Evolutionary conservation across 768 basidiomycete genomes (phyloP).

Genomic region (Tylopilus subfusipes): DNA sequence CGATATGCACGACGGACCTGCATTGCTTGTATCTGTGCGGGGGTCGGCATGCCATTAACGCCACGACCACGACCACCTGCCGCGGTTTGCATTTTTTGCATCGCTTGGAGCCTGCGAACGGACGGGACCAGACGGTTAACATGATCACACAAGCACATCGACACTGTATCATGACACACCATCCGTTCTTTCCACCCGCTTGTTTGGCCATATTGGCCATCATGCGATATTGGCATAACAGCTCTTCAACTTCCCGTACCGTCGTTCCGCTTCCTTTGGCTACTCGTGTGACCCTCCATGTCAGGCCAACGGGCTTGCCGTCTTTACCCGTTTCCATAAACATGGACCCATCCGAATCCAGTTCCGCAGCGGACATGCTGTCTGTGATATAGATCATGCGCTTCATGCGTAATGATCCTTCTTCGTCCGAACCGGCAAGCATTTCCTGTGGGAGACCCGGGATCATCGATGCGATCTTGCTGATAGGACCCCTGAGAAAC

Average conservation of each 20-base stretch:
- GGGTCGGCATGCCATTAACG: conserved; percentile 84
- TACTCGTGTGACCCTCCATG: conserved; percentile 86
- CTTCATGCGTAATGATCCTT: conserved; percentile 86
- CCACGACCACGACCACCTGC: conserved; percentile 85
- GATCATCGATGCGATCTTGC: conserved; percentile 98
- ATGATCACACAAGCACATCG: background rate
- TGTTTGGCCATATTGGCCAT: conserved; percentile 99
- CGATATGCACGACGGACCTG: conserved; percentile 51
- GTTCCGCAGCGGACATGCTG: conserved; percentile 90
- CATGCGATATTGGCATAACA: conserved; percentile 95
- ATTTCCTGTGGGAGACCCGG: conserved; percentile 92
- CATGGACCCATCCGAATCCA: conserved; percentile 90
- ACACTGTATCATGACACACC: conserved; percentile 42
- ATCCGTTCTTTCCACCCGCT: conserved; percentile 95
- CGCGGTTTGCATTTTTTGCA: conserved; percentile 91
- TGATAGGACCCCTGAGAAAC: conserved; percentile 85
- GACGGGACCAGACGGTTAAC: conserved; percentile 3
- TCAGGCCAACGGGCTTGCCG: conserved; percentile 80
- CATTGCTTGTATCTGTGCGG: conserved; percentile 92
- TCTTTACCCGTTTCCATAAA: conserved; percentile 87
- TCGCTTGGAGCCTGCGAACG: conserved; percentile 64
- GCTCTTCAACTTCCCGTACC: conserved; percentile 96
- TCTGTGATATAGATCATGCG: conserved; percentile 99
- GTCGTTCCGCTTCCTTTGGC: conserved; percentile 92
- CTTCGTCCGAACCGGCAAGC: conserved; percentile 90